These are phyloP conservation scores for Boletellus ananiceps DNA, from an alignment of 768 basidiomycete species.

Conservation along the genomic window DNA sequence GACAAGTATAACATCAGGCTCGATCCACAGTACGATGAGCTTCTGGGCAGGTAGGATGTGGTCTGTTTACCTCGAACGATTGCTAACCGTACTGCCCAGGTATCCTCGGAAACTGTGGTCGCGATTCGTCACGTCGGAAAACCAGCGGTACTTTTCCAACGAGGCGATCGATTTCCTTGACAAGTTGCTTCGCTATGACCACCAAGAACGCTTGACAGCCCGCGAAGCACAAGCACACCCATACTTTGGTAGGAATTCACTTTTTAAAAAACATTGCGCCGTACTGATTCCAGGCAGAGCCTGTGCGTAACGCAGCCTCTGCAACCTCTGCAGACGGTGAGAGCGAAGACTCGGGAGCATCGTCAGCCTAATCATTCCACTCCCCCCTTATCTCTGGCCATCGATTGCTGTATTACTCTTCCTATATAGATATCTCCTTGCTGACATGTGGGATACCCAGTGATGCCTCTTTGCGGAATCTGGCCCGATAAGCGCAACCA, in stretches of 20 bases:
- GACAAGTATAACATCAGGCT: slow-evolving; percentile 95
- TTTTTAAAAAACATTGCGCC: slow-evolving; percentile 7
- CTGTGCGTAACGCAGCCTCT: slow-evolving; percentile 50
- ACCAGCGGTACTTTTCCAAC: slow-evolving; percentile 93
- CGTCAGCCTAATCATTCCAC: slow-evolving; percentile 28
- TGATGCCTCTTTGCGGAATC: slow-evolving; percentile 13
- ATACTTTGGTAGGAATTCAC: slow-evolving; percentile 70
- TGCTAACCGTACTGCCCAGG: slow-evolving; percentile 34
- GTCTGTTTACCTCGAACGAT: slow-evolving; percentile 6
- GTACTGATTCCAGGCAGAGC: slow-evolving; percentile 44
- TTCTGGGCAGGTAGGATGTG: slow-evolving; percentile 68
- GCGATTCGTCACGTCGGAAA: slow-evolving; percentile 91
- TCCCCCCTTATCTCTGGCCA: slow-evolving; percentile 23
- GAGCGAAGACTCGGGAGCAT: slow-evolving; percentile 47
- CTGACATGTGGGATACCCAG: slow-evolving; percentile 21
- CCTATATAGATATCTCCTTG: slow-evolving; percentile 30
- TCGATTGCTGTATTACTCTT: slow-evolving; percentile 31
- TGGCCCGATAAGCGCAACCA: slow-evolving; percentile 18
- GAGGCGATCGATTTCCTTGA: slow-evolving; percentile 96
- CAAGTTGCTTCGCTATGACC: slow-evolving; percentile 93
- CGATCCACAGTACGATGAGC: slow-evolving; percentile 93
- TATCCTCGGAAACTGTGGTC: slow-evolving; percentile 95
- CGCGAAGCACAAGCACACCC: slow-evolving; percentile 87
- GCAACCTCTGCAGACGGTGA: slow-evolving; percentile 52
- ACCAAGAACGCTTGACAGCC: slow-evolving; percentile 94